phyloP scores from a whole-genome alignment of 164 flowering plant species.

The Vitis riparia region DNA sequence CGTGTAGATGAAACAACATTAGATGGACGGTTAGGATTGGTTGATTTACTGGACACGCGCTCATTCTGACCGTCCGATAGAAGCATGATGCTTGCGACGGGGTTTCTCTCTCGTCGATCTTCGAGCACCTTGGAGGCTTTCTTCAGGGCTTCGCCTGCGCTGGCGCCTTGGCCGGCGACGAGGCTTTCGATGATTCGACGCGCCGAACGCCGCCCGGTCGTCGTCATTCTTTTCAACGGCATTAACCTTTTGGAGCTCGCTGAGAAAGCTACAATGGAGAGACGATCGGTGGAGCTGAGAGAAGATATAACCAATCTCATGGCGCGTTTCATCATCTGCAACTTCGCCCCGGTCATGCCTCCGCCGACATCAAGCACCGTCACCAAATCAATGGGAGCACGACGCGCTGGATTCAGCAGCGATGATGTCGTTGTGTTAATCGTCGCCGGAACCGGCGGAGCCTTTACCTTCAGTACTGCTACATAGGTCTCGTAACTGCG shows the following conservation, averaged over 20 bases:
- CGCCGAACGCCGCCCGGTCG: slow-evolving; percentile 34
- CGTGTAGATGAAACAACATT: slow-evolving; percentile 24
- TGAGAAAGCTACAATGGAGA: slow-evolving; percentile 55
- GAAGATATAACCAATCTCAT: slow-evolving; percentile 68
- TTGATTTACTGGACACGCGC: neutral
- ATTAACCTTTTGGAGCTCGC: slow-evolving; percentile 30
- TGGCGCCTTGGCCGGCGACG: slow-evolving; percentile 16
- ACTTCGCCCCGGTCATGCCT: slow-evolving; percentile 44
- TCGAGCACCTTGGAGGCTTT: slow-evolving; percentile 50
- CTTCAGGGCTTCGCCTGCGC: slow-evolving; percentile 40
- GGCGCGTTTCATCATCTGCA: slow-evolving; percentile 59
- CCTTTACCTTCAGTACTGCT: slow-evolving; percentile 63
- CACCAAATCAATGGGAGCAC: slow-evolving; percentile 82
- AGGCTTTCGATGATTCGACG: slow-evolving; percentile 35
- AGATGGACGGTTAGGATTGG: slow-evolving; percentile 11
- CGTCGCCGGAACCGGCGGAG: slow-evolving; percentile 33
- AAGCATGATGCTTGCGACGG: slow-evolving; percentile 32
- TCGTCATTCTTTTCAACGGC: slow-evolving; percentile 34
- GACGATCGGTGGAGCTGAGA: slow-evolving; percentile 66
- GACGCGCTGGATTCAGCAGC: slow-evolving; percentile 29
- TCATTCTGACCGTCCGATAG: slow-evolving; percentile 28
- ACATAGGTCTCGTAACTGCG: slow-evolving; percentile 60
- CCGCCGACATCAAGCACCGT: slow-evolving; percentile 71
- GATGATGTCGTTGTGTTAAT: slow-evolving; percentile 11
- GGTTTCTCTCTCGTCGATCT: slow-evolving; percentile 42